Evolutionary conservation across 1,284 basidiomycete genomes (phyloP), one percentile per base, ranked within the genome.

Genomic region (Marasmius sp.): DNA sequence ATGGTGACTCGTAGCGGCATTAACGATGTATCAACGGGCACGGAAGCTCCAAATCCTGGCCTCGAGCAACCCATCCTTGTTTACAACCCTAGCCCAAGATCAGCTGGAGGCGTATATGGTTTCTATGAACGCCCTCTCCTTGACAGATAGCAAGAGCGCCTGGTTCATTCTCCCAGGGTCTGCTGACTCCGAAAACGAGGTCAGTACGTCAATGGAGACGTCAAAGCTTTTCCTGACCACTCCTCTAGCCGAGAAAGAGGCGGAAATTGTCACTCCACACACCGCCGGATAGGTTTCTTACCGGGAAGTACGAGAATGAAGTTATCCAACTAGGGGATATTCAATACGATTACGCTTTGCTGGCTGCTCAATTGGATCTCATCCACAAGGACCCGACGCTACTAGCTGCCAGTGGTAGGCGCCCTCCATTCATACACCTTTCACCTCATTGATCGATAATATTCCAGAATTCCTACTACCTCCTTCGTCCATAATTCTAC

Each of bases 11-110:
- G 57, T 70, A 96, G 95, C 95, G 59, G 92, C 92, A 11, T 83
- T 92, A 60, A 89, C 89, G 22, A 98, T 99, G 96, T 98, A 97
- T 74, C 93, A 95, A 69, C 91, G 95, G 64, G 95, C 92, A 16
- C 84, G 90, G 62, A 91, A 93, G 67, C 77, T 98, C 9, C 86
- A 85, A 57, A 86, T 87, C 53, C 74, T 88, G 50, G 77, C 81
- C 63, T 75, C 72, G 58, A 76, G 79, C 48, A 79, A 84, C 61
- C 63, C 74, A 39, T 69, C 77, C 41, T 77, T 85, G 37, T 85
- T 89, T 67, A 74, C 86, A 36, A 81, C 84, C 16, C 70, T 91
- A 56, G 85, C 87, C 38, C 86, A 89, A 65, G 85, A 92, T 67
- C 93, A 95, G 73, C 84, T 94, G 33, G 85, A 93, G 78, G 82